Evolutionary conservation across 192 early-diverging fungal species (phyloP), one percentile per base, ranked within the genome.

Genomic region (Chytriomyces sp.): DNA sequence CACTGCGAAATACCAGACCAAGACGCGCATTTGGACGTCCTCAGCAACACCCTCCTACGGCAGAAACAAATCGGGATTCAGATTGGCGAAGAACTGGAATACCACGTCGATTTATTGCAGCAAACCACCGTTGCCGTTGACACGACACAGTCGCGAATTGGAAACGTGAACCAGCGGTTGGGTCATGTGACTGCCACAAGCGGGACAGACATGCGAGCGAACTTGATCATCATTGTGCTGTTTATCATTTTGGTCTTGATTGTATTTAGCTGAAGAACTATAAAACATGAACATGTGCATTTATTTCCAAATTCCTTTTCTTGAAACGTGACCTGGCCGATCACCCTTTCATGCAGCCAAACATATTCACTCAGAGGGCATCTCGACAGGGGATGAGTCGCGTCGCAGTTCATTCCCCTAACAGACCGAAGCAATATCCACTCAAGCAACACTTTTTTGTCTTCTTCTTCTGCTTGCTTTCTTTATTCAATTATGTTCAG

Each of bases 31-130:
- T 73, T 94, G 50, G 93, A 94, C 81, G 82, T 82, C 57, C 80
- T 94, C 10, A 81, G 82, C 45, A 78, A 78, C 6, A 86, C 89
- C 9, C 81, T 94, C 35, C 81, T 81, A 24, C 89, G 93, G 45
- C 93, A 93, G 76, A 85, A 88, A 75, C 87, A 92, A 57, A 75
- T 94, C 3, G 93, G 93, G 0, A 26, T 92, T 23, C 75, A 89
- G 80, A 94, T 93, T 67, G 88, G 87, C 23, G 91, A 93, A 65
- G 93, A 94, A 80, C 73, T 94, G 49, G 88, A 92, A 18, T 78
- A 85, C 10, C 93, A 94, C 76, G 84, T 90, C 20, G 83, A 90
- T 20, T 72, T 93, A 64, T 77, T 94, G 80, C 89, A 91, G 48
- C 91, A 94, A 11, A 94, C 93, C 2, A 91, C 92, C 26, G 79